Base-by-base conservation (phyloP, 2,329 filamentous ascomycete genomes). In the Mycogone perniciosa region DNA sequence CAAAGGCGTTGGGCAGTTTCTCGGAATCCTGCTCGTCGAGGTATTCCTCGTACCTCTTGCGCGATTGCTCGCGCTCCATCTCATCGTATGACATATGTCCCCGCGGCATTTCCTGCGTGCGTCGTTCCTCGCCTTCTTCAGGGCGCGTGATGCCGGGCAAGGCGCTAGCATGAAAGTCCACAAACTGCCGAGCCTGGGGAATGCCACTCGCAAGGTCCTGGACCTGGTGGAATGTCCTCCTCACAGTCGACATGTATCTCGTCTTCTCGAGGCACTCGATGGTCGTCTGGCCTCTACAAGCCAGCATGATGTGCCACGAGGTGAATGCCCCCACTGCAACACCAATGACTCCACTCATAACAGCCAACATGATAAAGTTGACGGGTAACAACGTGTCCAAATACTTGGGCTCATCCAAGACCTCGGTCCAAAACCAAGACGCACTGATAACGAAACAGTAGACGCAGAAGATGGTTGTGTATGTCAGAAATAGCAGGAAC, bases 191-290 rank as follows among this genome's bases (percentile, higher is more conserved):
- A 44, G 80, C 83, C 4, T 82, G 69, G 7, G 76, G 70, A 35
- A 72, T 67, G 40, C 71, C 70, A 56, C 76, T 67, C 48, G 74
- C 72, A 61, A 72, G 77, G 64, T 79, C 73, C 54, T 80, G 76
- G 43, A 79, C 75, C 50, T 84, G 79, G 55, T 80, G 74, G 63
- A 88, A 83, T 63, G 92, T 79, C 44, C 80, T 80, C 51, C 86
- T 80, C 54, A 96, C 67, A 0, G 89, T 89, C 7, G 87, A 89
- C 6, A 96, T 79, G 69, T 99, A 99, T 50, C 93, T 81, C 2
- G 92, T 97, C 75, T 93, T 96, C 69, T 99, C 93, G 53, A 99
- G 74, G 61, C 87, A 95, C 67, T 99, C 93, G 53, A 99, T 96
- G 3, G 93, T 99, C 1, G 93, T 99, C 69, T 95, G 84, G 4